Percentiles rank a stretch among this genome's conserved stretches.
Evolutionary conservation across 78 protist species (phyloP).

Genomic region (Emiliania huxleyi): DNA sequence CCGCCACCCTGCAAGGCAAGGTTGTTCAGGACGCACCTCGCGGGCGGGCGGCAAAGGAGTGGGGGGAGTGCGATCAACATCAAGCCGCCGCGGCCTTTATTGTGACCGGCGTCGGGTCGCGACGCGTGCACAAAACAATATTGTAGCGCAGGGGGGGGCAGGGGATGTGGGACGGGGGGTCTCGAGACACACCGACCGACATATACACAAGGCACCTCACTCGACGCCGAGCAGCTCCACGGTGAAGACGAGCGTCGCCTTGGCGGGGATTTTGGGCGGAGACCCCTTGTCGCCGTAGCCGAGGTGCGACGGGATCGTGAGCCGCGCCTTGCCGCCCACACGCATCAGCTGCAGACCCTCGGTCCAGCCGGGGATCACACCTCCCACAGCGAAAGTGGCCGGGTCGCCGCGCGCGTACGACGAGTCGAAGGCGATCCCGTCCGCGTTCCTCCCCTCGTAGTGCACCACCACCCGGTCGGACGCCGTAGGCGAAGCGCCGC

Average conservation of each 20-base stretch:
- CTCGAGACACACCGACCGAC: too few species aligned
- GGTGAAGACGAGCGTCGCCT: constrained; percentile 14
- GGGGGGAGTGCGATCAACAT: too few species aligned
- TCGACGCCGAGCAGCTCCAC: constrained; percentile 20
- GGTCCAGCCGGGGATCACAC: background rate
- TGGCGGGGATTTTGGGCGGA: background rate
- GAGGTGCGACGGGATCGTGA: constrained; percentile 29
- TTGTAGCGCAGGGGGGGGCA: too few species aligned
- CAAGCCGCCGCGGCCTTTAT: too few species aligned
- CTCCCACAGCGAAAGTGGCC: background rate
- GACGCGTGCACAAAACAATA: too few species aligned
- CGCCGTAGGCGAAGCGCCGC: background rate
- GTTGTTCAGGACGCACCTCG: too few species aligned
- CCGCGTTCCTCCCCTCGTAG: constrained; percentile 5
- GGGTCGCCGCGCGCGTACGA: constrained; percentile 22
- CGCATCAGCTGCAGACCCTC: constrained; percentile 15
- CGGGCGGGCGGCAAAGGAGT: too few species aligned
- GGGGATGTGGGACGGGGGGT: too few species aligned
- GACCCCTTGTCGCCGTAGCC: constrained; percentile 32
- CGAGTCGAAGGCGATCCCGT: constrained; percentile 38
- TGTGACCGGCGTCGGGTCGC: too few species aligned
- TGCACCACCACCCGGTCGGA: constrained; percentile 7
- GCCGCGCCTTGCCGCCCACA: constrained; percentile 24
- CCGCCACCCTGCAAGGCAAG: too few species aligned
- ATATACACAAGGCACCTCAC: too few species aligned